Percentiles rank a stretch among this genome's conserved stretches.
Conservation (phyloP, 768 basidiomycete genomes). For the Tulasnella sp. region DNA sequence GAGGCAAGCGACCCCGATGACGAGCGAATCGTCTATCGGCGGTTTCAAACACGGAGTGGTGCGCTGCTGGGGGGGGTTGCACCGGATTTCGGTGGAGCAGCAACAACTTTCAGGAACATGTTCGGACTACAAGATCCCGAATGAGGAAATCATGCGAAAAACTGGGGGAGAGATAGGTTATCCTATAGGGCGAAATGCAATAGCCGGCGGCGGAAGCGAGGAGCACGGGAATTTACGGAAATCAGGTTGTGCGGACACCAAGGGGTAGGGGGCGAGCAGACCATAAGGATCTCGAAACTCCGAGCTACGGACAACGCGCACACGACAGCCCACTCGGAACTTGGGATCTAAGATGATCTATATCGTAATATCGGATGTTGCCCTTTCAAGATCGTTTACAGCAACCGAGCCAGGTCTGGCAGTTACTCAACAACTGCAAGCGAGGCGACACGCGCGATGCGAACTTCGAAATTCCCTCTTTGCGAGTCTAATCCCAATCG, state of each 20-base stretch:
- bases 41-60: background rate
- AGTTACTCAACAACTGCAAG: too few species aligned
- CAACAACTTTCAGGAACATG: background rate
- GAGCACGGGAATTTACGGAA: constrained; percentile 1
- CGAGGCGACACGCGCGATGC: too few species aligned
- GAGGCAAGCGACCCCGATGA: background rate
- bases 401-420: too few species aligned
- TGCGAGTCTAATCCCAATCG: constrained; percentile 1
- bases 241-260: background rate
- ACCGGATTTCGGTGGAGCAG: background rate
- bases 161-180: background rate
- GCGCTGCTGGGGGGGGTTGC: too few species aligned
- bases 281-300: background rate
- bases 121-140: background rate
- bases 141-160: background rate
- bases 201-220: constrained; percentile 1
- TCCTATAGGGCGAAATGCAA: too few species aligned
- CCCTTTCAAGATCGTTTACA: too few species aligned
- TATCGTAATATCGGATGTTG: background rate
- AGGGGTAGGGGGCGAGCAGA: background rate
- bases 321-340: background rate
- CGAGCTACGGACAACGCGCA: background rate
- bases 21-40: background rate
- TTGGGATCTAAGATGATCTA: background rate
- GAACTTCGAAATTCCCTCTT: background rate